Evolutionary conservation across 768 basidiomycete genomes (phyloP), one percentile per base, ranked within the genome.

Genomic region (Suillus alpinus): DNA sequence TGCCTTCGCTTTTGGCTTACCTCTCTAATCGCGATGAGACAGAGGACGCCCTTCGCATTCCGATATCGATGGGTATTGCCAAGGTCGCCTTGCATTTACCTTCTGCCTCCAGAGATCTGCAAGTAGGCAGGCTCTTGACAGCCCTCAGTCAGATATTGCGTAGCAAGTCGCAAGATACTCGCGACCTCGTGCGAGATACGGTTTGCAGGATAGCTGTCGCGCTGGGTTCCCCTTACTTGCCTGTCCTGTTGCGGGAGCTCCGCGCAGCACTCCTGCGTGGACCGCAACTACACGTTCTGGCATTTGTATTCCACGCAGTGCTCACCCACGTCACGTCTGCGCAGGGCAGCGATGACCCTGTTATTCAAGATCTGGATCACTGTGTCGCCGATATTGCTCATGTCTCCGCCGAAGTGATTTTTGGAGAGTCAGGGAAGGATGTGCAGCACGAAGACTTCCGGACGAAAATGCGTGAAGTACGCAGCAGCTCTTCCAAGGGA

Each of bases 401-500:
- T 68, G 76, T 98, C 59, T 88, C 91, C 16, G 86, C 88, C 0
- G 94, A 93, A 69, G 96, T 98, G 56, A 84, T 98, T 57, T 98
- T 98, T 66, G 96, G 96, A 31, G 87, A 95, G 70, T 95, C 95
- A 1, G 92, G 91, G 14, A 92, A 91, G 72, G 93, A 98, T 67
- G 87, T 91, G 0, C 85, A 87, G 60, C 80, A 88, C 3, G 94
- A 95, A 66, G 95, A 89, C 29, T 98, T 96, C 85, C 93, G 88
- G 77, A 95, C 94, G 18, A 95, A 92, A 74, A 91, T 94, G 86
- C 84, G 91, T 23, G 96, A 99, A 76, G 96, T 95, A 32, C 83
- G 87, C 36, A 83, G 86, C 10, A 94, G 93, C 29, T 82, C 87
- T 2, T 85, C 92, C n/a, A 86, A 86, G 69, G 94, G 89, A 2